Conservation (phyloP, 2,329 filamentous ascomycete species). For the Trichoderma breve region DNA sequence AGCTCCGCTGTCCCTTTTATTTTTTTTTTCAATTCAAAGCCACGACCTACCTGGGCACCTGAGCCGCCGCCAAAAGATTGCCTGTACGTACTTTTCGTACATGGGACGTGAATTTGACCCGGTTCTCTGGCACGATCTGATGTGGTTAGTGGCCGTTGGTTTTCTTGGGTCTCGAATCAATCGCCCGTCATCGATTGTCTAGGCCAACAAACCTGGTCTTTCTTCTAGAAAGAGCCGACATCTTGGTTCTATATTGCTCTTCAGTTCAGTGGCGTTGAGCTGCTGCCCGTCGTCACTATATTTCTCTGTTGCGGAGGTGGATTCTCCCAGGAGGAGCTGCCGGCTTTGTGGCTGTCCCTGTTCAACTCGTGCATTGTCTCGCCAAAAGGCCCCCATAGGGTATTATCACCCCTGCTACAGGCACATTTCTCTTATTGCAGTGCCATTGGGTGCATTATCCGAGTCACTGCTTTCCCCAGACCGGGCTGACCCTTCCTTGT, state of each 20-base stretch:
- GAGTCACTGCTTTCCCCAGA: slow-evolving; percentile 16
- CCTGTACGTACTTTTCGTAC: slow-evolving; percentile 2
- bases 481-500: slow-evolving; percentile 16
- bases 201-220: background rate
- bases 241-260: background rate
- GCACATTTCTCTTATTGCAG: slow-evolving; percentile 17
- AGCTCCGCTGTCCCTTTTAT: background rate
- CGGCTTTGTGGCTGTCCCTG: background rate
- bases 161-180: background rate
- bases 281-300: background rate
- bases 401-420: slow-evolving; percentile 18
- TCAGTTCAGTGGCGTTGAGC: slow-evolving; percentile 4
- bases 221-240: background rate
- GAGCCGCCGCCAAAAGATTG: background rate
- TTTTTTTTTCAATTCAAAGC: slow-evolving; percentile 6
- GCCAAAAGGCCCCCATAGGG: slow-evolving; percentile 13
- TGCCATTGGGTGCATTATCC: slow-evolving; percentile 13
- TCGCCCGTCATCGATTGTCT: slow-evolving; percentile 6
- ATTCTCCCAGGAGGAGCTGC: slow-evolving; percentile 1
- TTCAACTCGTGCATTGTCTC: slow-evolving; percentile 17
- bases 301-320: background rate
- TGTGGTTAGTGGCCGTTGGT: slow-evolving; percentile 12
- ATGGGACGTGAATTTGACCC: slow-evolving; percentile 6
- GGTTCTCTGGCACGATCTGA: slow-evolving; percentile 6
- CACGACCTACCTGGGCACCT: slow-evolving; percentile 1